Evolutionary conservation across 2,329 filamentous ascomycete genomes (phyloP), one percentile per base, ranked within the genome.

Genomic region (Paecilomyces sp.): DNA sequence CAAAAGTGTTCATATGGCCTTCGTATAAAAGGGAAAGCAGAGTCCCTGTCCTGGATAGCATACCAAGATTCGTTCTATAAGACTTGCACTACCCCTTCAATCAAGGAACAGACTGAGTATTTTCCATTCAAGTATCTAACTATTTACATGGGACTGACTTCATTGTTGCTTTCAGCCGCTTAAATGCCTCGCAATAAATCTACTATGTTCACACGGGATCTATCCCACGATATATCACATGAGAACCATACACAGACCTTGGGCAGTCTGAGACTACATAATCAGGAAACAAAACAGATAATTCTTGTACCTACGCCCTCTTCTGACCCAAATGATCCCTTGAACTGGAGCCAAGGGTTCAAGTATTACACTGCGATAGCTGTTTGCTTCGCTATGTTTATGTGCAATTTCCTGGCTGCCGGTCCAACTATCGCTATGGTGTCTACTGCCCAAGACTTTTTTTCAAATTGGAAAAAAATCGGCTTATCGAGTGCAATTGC

Each of bases 361-460:
- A 64, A 64, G 36, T 41, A 61, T 61, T 84, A 82, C 66, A 79
- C 80, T 41, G 80, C 81, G 15, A 62, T 74, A 18, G 66, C 62
- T 11, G 61, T 63, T 15, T 64, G 59, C 61, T 61, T 80, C 3
- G 81, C 82, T 57, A 83, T 85, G 73, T 74, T 83, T 61, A 76
- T 84, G 69, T 82, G 77, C 70, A 85, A 84, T 68, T 84, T 85
- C 64, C 71, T 85, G 4, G 81, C 82, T 0, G 83, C 82, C n/a
- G 83, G 77, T 0, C 82, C 82, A 1, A 78, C 79, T 3, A 77
- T 85, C 31, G 81, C 80, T 54, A 80, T 85, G 47, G 69, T 81
- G 8, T 65, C 75, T 2, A 81, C 79, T 2, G 78, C 81, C 3
- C 61, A 76, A 11, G 75, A 77, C 60, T 83, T 83, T 70, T 82